Percentiles rank a stretch among this genome's conserved stretches.
Evolutionary conservation across 345 rosid species (phyloP).

Genomic region (Boechera retrofracta): DNA sequence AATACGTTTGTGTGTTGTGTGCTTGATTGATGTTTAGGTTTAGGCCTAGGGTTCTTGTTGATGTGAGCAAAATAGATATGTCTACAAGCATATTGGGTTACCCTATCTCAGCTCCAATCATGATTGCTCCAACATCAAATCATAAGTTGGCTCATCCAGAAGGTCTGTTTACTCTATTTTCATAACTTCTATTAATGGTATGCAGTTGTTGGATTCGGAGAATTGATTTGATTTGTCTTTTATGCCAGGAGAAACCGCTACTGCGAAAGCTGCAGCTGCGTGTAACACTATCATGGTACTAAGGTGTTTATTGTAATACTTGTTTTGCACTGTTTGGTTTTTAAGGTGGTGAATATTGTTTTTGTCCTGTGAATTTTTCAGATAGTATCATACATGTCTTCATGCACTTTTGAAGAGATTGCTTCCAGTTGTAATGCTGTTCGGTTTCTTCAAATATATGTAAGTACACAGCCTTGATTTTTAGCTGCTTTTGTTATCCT

Average conservation of each 20-base stretch:
- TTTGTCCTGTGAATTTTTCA: constrained; percentile 33
- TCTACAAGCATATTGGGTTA: constrained; percentile 64
- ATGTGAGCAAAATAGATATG: constrained; percentile 64
- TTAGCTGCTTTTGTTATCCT: constrained; percentile 18
- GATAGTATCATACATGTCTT: constrained; percentile 68
- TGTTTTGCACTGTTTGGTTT: not conserved
- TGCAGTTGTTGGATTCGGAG: constrained; percentile 2
- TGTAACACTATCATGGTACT: constrained; percentile 83
- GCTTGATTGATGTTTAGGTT: constrained; percentile 52
- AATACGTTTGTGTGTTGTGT: constrained; percentile 4
- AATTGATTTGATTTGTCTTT: constrained; percentile 25
- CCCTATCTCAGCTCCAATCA: constrained; percentile 65
- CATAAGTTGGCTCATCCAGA: constrained; percentile 78
- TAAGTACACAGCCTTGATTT: constrained; percentile 32
- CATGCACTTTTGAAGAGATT: constrained; percentile 79
- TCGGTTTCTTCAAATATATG: constrained; percentile 82
- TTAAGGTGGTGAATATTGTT: constrained; percentile 5
- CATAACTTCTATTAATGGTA: not conserved
- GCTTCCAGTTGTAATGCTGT: constrained; percentile 82
- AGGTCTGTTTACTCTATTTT: constrained; percentile 50
- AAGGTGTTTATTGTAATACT: not conserved
- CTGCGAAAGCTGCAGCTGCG: constrained; percentile 89
- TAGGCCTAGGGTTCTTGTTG: constrained; percentile 73
- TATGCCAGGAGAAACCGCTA: constrained; percentile 77
- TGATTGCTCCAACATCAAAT: constrained; percentile 74